Evolutionary conservation across 495 filamentous ascomycete genomes (phyloP), one percentile per base, ranked within the genome.

Genomic region (Tuber borchii): DNA sequence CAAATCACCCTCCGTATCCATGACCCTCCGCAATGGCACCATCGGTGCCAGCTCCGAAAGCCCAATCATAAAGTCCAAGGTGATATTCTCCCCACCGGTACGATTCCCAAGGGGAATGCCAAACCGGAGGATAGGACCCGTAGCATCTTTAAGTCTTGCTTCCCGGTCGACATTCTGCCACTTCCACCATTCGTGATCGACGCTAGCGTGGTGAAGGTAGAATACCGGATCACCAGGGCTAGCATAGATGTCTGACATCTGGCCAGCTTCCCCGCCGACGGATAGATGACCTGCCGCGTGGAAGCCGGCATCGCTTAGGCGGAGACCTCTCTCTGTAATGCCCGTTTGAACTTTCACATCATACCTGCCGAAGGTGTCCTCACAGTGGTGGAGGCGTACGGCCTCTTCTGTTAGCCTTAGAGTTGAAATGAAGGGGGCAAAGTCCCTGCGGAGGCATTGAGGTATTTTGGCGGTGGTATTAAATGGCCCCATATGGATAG

Each of bases 161-260:
- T 45, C 2, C 10, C 37, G 71, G n/a, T 76, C 48, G 3, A 22
- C 45, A 39, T n/a, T 72, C 70, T 81, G 75, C 80, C 78, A 80
- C 45, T 78, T 88, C 85, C 86, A 87, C 85, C 86, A 91, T 4
- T 86, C 74, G 40, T 86, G 87, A 78, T 91, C 89, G 71, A 91
- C 85, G 84, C 87, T 86, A 14, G 84, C 84, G 77, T 91, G 89
- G 80, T 90, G 88, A 43, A 88, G 84, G 82, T 85, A 90, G 81
- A 91, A 90, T 14, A 84, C 83, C n/a, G 88, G 88, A 75, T 91
- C 89, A 37, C 87, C 86, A 26, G 87, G 85, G 51, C 84, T 86
- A 26, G 84, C 83, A 76, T 83, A 88, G 31, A 86, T 77, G 82
- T 89, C 87, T 20, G 85, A 83, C 22, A 48, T 31, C 45, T 76